These are phyloP conservation scores for Podospora appendiculata DNA, from an alignment of 495 filamentous ascomycete species.

Conservation along the genomic window DNA sequence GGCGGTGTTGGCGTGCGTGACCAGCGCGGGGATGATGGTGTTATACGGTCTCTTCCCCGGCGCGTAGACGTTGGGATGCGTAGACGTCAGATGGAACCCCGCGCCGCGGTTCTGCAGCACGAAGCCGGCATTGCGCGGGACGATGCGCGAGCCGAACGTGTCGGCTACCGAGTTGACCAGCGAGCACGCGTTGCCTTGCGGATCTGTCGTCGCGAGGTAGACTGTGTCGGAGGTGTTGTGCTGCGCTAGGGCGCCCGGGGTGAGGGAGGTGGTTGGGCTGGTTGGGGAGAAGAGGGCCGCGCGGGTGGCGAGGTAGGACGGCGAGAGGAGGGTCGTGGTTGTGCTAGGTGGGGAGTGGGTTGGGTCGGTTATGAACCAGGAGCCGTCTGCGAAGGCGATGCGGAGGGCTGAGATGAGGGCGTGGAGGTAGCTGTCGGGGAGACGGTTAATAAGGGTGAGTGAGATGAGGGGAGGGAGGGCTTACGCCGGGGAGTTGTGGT, in stretches of 20 bases:
- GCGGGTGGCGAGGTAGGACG: constrained; percentile 6
- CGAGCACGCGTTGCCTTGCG: constrained; percentile 67
- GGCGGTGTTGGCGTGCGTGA: constrained; percentile 46
- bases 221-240: constrained; percentile 55
- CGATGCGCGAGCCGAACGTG: constrained; percentile 69
- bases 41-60: constrained; percentile 75
- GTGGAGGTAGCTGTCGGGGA: constrained; percentile 55
- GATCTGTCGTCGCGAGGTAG: constrained; percentile 72
- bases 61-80: constrained; percentile 63
- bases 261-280: constrained; percentile 9
- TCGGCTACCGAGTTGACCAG: constrained; percentile 81
- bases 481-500: constrained; percentile 13
- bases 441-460: not conserved
- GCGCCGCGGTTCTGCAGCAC: constrained; percentile 74
- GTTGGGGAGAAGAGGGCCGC: constrained; percentile 8
- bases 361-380: constrained; percentile 69
- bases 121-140: constrained; percentile 67
- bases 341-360: not conserved
- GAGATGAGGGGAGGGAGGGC: not conserved
- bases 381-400: constrained; percentile 74
- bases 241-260: constrained; percentile 37
- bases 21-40: constrained; percentile 79
- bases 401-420: constrained; percentile 71
- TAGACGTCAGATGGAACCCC: constrained; percentile 54
- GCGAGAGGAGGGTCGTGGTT: not conserved